Evolutionary conservation across 1,284 basidiomycete genomes (phyloP).

Genomic region (Heliocybe sulcata): DNA sequence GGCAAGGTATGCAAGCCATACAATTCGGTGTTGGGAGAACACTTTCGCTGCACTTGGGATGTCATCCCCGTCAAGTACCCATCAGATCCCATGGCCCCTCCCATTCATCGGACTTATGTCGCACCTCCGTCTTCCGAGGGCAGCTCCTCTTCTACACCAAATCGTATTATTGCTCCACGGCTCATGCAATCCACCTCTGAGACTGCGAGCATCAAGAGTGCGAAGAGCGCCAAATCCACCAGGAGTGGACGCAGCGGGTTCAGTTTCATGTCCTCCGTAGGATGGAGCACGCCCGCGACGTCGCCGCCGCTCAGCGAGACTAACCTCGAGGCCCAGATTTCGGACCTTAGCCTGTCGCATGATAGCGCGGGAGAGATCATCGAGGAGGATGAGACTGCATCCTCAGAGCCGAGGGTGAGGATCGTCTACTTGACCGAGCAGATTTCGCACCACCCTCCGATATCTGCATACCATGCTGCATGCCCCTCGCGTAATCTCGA

Average conservation of each 20-base stretch:
- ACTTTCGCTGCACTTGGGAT: slow-evolving; percentile 87
- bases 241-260: slow-evolving; percentile 32
- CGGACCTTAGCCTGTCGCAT: slow-evolving; percentile 46
- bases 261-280: slow-evolving; percentile 48
- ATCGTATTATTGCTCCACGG: slow-evolving; percentile 18
- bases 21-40: slow-evolving; percentile 90
- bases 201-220: slow-evolving; percentile 47
- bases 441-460: slow-evolving; percentile 94
- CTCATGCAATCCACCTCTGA: slow-evolving; percentile 29
- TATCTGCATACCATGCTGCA: slow-evolving; percentile 81
- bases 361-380: slow-evolving; percentile 23
- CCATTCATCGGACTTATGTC: slow-evolving; percentile 38
- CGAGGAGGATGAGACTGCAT: slow-evolving; percentile 14
- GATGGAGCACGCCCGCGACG: slow-evolving; percentile 35
- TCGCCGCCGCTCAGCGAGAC: slow-evolving; percentile 38
- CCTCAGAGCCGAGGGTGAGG: slow-evolving; percentile 34
- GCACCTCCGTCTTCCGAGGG: slow-evolving; percentile 21
- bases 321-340: slow-evolving; percentile 44
- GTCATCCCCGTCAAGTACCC: slow-evolving; percentile 54
- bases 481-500: slow-evolving; percentile 74
- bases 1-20: slow-evolving; percentile 95
- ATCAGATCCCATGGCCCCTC: slow-evolving; percentile 37
- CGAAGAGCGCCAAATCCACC: slow-evolving; percentile 46
- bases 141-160: slow-evolving; percentile 16
- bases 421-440: slow-evolving; percentile 77